Base-by-base conservation (phyloP, 108 stramenopile genomes). In the Mayamaea pseudoterrestris region DNA sequence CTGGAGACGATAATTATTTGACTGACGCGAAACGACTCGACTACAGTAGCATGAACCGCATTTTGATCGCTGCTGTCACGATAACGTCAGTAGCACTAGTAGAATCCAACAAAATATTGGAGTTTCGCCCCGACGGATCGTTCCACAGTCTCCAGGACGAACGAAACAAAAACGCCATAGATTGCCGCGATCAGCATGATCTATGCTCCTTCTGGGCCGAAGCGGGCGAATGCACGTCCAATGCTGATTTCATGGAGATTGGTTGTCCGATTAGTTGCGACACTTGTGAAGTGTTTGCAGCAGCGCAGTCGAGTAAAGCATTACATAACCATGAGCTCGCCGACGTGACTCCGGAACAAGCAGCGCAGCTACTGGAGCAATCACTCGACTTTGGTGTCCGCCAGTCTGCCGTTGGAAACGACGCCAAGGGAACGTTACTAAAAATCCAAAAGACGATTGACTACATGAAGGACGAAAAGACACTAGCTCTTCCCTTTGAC, bases 381-480 rank as follows among this genome's bases (percentile, higher is more conserved):
- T 66, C 78, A 11, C 51, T 34, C 26, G 49, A 62, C 7, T 83
- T 76, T 47, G 87, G 87, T 11, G 54, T 50, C 27, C 26, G 47
- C 23, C 87, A 89, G 47, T 49, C 23, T 43, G 80, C 65, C 1
- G 49, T 65, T 26, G 87, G 87, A 17, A 5, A 13, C 16, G 51
- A 79, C 13, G 24, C 34, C 9, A 12, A 32, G 4, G 37, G 52
- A 17, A 80, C 78, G 2, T 35, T 84, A 13, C 49, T 66, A 2
- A 55, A 63, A 20, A 60, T 90, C 31, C 40, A 52, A 50, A 61
- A 57, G 27, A 70, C 78, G 8, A 50, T 85, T 18, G 40, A 44
- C 0, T 90, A 90, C 60, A 76, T 83, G 70, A 31, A 69, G 28
- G 80, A 70, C 30, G 76, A 79, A 16, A 49, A 76, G 2, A 50